Evolutionary conservation across 805 yeast genomes (phyloP).

Genomic region (Isabelozyma rhagii): DNA sequence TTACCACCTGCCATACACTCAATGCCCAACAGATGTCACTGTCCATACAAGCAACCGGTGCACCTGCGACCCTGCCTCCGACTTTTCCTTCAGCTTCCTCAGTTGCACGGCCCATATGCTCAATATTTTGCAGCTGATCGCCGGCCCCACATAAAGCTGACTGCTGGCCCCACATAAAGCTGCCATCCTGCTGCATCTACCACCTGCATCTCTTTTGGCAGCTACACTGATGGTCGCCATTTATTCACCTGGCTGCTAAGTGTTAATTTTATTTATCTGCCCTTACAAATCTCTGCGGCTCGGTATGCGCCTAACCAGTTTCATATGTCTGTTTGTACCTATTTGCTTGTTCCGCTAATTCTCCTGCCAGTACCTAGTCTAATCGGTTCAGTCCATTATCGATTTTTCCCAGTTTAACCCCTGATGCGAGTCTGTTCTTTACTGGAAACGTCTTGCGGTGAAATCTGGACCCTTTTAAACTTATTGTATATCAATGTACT

Average conservation of each 20-base stretch:
- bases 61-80: slow-evolving; percentile 34
- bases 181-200: too few relatives aligned
- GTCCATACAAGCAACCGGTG: slow-evolving; percentile 27
- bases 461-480: too few relatives aligned
- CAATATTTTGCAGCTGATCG: background rate
- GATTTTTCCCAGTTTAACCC: too few relatives aligned
- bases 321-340: background rate
- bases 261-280: background rate
- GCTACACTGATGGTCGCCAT: too few relatives aligned
- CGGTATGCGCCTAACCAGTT: background rate
- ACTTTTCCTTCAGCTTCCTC: slow-evolving; percentile 22
- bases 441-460: too few relatives aligned
- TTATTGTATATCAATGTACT: too few relatives aligned
- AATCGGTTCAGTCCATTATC: too few relatives aligned
- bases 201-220: too few relatives aligned
- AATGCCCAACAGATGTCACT: slow-evolving; percentile 48
- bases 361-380: too few relatives aligned
- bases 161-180: too few relatives aligned
- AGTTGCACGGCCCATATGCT: slow-evolving; percentile 20
- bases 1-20: slow-evolving; percentile 63
- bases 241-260: background rate
- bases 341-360: too few relatives aligned
- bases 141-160: background rate
- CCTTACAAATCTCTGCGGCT: background rate
- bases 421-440: too few relatives aligned